A percentile compares a stretch with the other conserved stretches of the same genome.
phyloP scores from a whole-genome alignment of 225 moss, liverwort and hornwort genomes.

The Anthoceros angustus region DNA sequence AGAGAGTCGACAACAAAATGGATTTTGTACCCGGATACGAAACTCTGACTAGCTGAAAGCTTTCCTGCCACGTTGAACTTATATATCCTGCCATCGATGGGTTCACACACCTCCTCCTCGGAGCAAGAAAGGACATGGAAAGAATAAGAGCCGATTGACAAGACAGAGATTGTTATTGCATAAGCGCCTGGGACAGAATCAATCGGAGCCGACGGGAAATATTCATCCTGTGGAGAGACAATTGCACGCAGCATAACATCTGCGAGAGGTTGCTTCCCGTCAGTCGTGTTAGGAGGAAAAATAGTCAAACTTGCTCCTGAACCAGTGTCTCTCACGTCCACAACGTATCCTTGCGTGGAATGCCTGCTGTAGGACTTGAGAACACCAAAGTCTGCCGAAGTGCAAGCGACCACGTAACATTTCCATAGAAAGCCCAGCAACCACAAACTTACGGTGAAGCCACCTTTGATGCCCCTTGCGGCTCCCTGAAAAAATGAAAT shows the following conservation, averaged over 20 bases:
- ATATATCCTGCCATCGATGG: neutral
- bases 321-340: neutral
- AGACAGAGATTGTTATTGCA: neutral
- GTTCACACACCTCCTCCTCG: neutral
- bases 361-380: neutral
- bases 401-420: neutral
- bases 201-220: neutral
- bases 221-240: neutral
- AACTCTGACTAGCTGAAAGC: neutral
- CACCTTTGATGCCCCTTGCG: too few relatives aligned
- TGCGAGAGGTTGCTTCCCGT: neutral
- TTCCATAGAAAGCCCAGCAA: neutral
- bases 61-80: slow-evolving; percentile 3
- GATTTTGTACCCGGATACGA: neutral
- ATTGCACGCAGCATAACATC: neutral
- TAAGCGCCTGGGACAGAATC: neutral
- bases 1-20: neutral
- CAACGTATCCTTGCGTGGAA: neutral
- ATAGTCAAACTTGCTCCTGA: neutral
- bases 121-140: neutral
- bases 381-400: neutral
- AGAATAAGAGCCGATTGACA: neutral
- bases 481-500: too few relatives aligned
- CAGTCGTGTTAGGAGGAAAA: neutral
- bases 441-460: neutral